Conservation (phyloP, 179 eudicot species). For the Camellia oleifera region DNA sequence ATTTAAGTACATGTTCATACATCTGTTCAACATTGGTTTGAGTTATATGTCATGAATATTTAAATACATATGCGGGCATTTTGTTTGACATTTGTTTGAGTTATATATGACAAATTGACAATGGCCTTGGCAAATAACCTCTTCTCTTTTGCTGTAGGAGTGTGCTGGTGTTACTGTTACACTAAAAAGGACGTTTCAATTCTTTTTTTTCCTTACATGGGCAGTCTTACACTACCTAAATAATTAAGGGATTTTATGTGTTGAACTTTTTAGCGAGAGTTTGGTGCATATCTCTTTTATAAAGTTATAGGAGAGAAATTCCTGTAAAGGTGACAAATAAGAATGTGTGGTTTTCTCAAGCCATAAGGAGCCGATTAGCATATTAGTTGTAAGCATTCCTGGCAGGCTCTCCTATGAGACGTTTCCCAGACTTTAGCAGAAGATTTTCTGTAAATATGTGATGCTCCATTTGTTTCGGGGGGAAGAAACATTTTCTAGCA, state of each 20-base stretch:
- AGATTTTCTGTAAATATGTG: neutral
- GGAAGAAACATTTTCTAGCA: no score
- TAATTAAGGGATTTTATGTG: neutral
- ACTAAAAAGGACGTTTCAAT: neutral
- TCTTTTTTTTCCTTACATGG: neutral
- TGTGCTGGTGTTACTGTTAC: neutral
- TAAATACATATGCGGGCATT: neutral
- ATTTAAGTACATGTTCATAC: neutral
- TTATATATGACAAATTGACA: no score
- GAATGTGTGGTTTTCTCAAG: neutral
- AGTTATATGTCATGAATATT: neutral
- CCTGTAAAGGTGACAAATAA: neutral
- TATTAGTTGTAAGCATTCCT: neutral
- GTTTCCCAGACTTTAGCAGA: neutral
- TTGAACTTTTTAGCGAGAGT: neutral
- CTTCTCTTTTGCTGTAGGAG: neutral
- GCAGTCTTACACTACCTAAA: neutral
- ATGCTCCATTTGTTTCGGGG: no score
- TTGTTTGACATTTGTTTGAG: neutral
- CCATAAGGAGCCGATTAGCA: neutral
- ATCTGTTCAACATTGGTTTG: neutral
- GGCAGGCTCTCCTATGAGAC: neutral
- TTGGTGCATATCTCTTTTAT: neutral
- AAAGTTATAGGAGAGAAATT: neutral
- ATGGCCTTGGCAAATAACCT: neutral